These are phyloP conservation scores for Xylaria longipes DNA, from an alignment of 495 filamentous ascomycete genomes.

Conservation along the genomic window DNA sequence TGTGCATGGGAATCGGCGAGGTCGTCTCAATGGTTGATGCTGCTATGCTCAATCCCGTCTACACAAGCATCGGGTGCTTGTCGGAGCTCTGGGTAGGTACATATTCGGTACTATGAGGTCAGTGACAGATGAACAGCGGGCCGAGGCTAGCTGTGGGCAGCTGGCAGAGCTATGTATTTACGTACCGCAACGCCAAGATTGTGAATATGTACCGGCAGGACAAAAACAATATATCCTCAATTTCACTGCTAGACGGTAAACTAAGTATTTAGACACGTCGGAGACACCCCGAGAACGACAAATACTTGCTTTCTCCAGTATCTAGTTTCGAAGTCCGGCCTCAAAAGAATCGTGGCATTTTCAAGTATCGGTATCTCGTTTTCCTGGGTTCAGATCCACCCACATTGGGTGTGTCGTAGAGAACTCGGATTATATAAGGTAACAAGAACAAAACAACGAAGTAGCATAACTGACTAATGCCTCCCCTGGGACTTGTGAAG, in stretches of 20 bases:
- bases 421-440: too few species aligned
- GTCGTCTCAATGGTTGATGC: neutral
- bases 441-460: too few species aligned
- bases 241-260: neutral
- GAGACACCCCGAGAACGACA: neutral
- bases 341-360: too few species aligned
- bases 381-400: neutral
- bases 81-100: neutral
- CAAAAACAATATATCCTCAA: neutral
- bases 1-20: neutral
- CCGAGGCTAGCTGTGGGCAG: neutral
- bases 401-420: neutral
- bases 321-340: neutral
- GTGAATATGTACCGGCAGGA: neutral
- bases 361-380: neutral
- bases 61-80: neutral
- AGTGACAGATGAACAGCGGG: slow-evolving; percentile 10
- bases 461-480: too few species aligned
- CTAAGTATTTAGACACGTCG: neutral
- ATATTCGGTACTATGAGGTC: slow-evolving; percentile 14
- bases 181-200: neutral
- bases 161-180: neutral
- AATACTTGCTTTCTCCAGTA: neutral
- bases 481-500: too few species aligned
- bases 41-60: neutral